Evolutionary conservation across 345 rosid species (phyloP), one percentile per base, ranked within the genome.

Genomic region (Alliaria petiolata): DNA sequence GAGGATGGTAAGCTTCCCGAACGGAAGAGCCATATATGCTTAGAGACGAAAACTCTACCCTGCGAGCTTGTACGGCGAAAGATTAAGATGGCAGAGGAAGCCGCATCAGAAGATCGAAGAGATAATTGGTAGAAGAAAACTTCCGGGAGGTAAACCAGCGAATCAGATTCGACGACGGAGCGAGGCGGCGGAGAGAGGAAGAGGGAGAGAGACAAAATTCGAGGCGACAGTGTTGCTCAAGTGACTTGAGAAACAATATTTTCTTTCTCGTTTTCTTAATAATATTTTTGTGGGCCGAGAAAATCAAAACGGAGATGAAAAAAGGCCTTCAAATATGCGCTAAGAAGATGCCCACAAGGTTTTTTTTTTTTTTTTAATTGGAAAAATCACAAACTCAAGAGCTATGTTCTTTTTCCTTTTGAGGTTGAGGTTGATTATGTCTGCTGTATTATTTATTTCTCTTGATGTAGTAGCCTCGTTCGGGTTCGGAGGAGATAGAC

Each of bases 1-100:
- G 68, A 78, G 67, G 59, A 78, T 42, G 8, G 81, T 74, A 30
- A 78, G 78, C 79, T 78, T 78, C 31, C 81, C 81, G 39, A 78
- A 53, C 7, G 76, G 45, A 63, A 78, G 67, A 73, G 81, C 75
- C 81, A 73, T 53, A 73, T 53, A 52, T 72, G 40, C 8, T 28
- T 28, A 54, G 45, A 59, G 56, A 77, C 17, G 33, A 34, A 31
- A 61, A 42, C 25, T 26, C 15, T 17, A 19, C 26, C 20, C 51
- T 15, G 44, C 36, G 39, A 66, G 67, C 47, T 74, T 20, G 52
- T 6, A 30, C 47, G 30, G 8, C 1, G 11, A 60, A 22, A 5
- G 35, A 57, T 9, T 65, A 71, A 42, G 40, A 6, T 19, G 19
- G 7, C 10, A 46, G 65, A 50, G 10, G 56, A 51, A 33, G 51